Base-by-base conservation (phyloP, 768 basidiomycete genomes). In the Steccherinum ochraceum region DNA sequence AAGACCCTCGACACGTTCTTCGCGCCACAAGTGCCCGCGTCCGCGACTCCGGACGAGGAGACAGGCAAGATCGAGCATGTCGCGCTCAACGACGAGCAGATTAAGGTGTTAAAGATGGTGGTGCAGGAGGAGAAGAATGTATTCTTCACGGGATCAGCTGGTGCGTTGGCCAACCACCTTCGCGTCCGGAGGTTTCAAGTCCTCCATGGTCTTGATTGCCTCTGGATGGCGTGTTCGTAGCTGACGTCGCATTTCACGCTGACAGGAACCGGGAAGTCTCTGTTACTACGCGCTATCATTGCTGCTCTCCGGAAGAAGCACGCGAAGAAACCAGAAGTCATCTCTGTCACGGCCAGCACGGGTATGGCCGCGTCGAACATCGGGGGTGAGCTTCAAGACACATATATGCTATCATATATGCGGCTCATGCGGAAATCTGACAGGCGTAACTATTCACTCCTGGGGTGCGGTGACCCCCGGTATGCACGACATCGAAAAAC, bases 361-460 rank as follows among this genome's bases (percentile, higher is more conserved):
- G 78, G 78, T 3, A 80, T 83, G 60, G 84, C 84, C 2, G 83
- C 84, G 1, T 81, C 81, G 48, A 85, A 86, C 63, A 83, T 86
- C 46, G 84, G 83, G 23, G 84, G 83, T 62, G 59, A 54, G 54
- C 45, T 24, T 16, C n/a, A n/a, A 35, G 30, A 16, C 16, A 16
- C 30, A 43, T 47, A 18, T 72, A 7, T 73, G 30, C 25, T 18
- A 12, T 46, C 21, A 45, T 23, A n/a, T 4, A 46, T 26, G 23
- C 26, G 39, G 69, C 3, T 75, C 16, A 26, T 56, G 62, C 10
- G 67, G 70, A 20, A 7, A 12, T 12, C 40, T 27, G 23, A 5
- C 25, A 75, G 83, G 83, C 11, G 73, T 73, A 58, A 85, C 83
- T 0, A 64, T 85, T 3, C 84, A 86, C 53, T 74, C 76, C 3